phyloP scores from a whole-genome alignment of 495 filamentous ascomycete genomes.

The Podospora anserina region DNA sequence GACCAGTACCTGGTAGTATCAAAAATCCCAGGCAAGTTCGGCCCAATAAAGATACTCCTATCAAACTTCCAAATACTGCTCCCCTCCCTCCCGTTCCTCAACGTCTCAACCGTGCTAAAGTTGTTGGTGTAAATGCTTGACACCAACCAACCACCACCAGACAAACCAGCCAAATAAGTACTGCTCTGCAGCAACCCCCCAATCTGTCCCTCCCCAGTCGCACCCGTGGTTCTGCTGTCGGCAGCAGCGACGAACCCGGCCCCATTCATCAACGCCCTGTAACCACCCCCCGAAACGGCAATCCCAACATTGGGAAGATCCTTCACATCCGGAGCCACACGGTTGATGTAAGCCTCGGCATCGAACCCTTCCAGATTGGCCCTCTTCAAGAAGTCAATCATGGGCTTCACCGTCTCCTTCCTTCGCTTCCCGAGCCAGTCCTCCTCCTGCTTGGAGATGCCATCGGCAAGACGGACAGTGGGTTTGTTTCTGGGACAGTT shows the following conservation, averaged over 20 bases:
- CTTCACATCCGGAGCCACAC: slow-evolving; percentile 49
- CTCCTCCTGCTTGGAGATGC: slow-evolving; percentile 64
- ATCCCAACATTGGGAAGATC: slow-evolving; percentile 65
- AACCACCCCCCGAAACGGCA: slow-evolving; percentile 68
- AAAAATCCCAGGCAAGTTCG: slow-evolving; percentile 36
- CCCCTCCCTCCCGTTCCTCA: slow-evolving; percentile 56
- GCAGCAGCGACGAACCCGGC: slow-evolving; percentile 86
- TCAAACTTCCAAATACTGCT: slow-evolving; percentile 70
- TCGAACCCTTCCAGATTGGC: slow-evolving; percentile 76
- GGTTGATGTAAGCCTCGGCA: slow-evolving; percentile 63
- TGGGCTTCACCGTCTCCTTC: slow-evolving; percentile 57
- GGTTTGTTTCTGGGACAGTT: slow-evolving; percentile 50
- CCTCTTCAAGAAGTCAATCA: slow-evolving; percentile 69
- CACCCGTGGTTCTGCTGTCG: slow-evolving; percentile 67
- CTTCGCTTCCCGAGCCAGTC: slow-evolving; percentile 59
- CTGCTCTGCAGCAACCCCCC: slow-evolving; percentile 81
- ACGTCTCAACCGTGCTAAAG: slow-evolving; percentile 67
- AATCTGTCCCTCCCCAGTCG: slow-evolving; percentile 65
- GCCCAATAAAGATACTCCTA: slow-evolving; percentile 65
- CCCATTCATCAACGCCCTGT: slow-evolving; percentile 82
- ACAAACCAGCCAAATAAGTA: slow-evolving; percentile 82
- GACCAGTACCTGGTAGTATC: slow-evolving; percentile 63
- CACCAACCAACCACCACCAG: slow-evolving; percentile 85
- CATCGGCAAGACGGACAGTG: slow-evolving; percentile 49
- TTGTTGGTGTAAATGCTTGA: slow-evolving; percentile 87